These are phyloP conservation scores for Dioscorea alata DNA, from an alignment of 106 monocot genomes.

Conservation along the genomic window DNA sequence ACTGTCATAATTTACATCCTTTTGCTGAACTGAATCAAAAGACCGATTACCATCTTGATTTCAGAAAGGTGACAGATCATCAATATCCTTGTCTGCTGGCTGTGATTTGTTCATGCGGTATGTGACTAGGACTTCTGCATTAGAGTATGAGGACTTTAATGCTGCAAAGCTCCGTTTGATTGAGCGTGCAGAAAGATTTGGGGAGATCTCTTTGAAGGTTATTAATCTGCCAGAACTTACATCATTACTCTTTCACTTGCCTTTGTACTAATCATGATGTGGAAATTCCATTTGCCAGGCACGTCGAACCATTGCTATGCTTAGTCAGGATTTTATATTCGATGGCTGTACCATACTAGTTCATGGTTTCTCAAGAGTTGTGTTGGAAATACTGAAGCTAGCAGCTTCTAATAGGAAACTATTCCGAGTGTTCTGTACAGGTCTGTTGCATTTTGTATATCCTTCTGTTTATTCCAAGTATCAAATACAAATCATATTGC, in stretches of 20 bases:
- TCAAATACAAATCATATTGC: not conserved
- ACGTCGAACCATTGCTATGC: constrained; percentile 85
- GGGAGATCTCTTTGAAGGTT: constrained; percentile 90
- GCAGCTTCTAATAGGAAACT: constrained; percentile 79
- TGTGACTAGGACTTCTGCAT: constrained; percentile 87
- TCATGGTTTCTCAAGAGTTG: constrained; percentile 93
- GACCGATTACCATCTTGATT: not conserved
- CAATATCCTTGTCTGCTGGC: constrained; percentile 89
- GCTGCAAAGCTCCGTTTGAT: constrained; percentile 84
- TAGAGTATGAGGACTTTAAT: constrained; percentile 93
- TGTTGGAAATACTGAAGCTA: constrained; percentile 80
- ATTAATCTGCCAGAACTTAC: not conserved
- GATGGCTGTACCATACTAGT: constrained; percentile 93
- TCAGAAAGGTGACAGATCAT: constrained; percentile 91
- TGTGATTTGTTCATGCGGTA: constrained; percentile 97
- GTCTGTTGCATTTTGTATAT: constrained; percentile 18
- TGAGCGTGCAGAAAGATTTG: constrained; percentile 95
- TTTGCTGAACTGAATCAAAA: too few species aligned
- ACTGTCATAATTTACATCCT: too few species aligned
- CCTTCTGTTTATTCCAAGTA: not conserved
- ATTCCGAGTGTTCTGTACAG: constrained; percentile 91
- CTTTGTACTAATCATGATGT: not conserved
- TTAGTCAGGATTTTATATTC: constrained; percentile 88
- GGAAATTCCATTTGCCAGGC: constrained; percentile 37
- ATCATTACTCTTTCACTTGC: not conserved